Evolutionary conservation across 306 rosid genomes (phyloP), one percentile per base, ranked within the genome.

Genomic region (Ammopiptanthus mongolicus): DNA sequence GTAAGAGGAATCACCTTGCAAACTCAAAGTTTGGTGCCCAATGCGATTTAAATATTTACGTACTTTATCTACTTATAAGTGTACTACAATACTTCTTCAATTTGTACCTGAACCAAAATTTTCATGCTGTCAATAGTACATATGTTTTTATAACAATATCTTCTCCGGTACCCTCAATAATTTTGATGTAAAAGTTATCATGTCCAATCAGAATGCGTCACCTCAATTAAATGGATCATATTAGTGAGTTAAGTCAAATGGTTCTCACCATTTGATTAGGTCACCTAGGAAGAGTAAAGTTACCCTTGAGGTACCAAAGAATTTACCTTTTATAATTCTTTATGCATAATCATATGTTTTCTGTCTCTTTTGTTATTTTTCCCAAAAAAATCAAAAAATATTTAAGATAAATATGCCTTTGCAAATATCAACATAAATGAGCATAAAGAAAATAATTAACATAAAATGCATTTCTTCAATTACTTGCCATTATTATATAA

Each of bases 21-120:
- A 77, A 42, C 75, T 77, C 67, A 28, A 53, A 10, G 34, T 65
- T 42, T 8, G 18, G 18, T 73, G 74, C 72, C 51, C 71, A 58
- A 47, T 18, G 14, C 12, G 3, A 60, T 51, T 34, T 41, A 41
- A n/a, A n/a, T n/a, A 19, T 52, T 21, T 17, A 21, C 17, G 61
- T 41, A 15, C 77, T 29, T 48, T 37, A 41, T 8, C 52, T 9
- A 33, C 55, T 31, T 66, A 7, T 23, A 18, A 2, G 5, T 62
- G 44, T 37, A 36, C 72, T 75, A 62, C 47, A 41, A 37, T 37
- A 37, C 42, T 37, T 37, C 56, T 14, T 31, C 12, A 34, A 14
- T 17, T 10, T 75, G 57, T 51, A 37, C 74, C 12, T 18, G 25
- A 55, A 39, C 50, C 25, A 42, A 65, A 0, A 21, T 36, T 76